Base-by-base conservation (phyloP, 371 early-diverging fungal species). In the Rhizopus stolonifer region DNA sequence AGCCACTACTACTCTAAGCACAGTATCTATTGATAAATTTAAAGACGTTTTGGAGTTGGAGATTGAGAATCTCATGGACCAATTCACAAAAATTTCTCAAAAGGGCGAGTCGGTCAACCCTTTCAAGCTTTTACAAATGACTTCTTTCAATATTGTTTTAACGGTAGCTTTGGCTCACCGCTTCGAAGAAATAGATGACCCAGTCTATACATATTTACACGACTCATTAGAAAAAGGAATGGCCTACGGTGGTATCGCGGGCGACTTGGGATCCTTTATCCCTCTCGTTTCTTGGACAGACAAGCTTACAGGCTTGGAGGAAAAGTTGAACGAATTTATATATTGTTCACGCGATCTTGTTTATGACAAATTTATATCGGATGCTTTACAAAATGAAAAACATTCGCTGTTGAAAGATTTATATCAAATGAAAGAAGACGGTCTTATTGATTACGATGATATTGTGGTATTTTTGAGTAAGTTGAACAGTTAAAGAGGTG, bases 391-490 rank as follows among this genome's bases (percentile, higher is more conserved):
- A 11, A 52, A 33, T 14, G 23, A 44, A 3, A 22, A 26, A 4
- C 46, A 18, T 4, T 33, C 44, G 11, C n/a, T 46, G 4, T 18
- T 57, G 4, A 46, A 50, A 36, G 26, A 15, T 13, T n/a, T 54
- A 14, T 22, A 38, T 22, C 29, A 21, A 31, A 34, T 38, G 33
- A 60, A 55, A 25, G 67, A 53, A 22, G 56, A 61, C 23, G 43
- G 49, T 6, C 46, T 52, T 14, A 32, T 26, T 25, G 42, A 24
- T 39, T 11, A 36, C 0, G 29, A 36, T 48, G 54, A 46, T 22
- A 57, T 66, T 15, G 17, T 61, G 10, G 58, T 66, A 1, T 45
- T 55, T 10, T 43, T 58, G 3, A 58, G 66, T 61, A 58, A 0
- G 25, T 8, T 9, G 3, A 17, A 29, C 10, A 29, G 31, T 7